Evolutionary conservation across 2,329 filamentous ascomycete species (phyloP), one percentile per base, ranked within the genome.

Genomic region (Colletotrichum orbiculare): DNA sequence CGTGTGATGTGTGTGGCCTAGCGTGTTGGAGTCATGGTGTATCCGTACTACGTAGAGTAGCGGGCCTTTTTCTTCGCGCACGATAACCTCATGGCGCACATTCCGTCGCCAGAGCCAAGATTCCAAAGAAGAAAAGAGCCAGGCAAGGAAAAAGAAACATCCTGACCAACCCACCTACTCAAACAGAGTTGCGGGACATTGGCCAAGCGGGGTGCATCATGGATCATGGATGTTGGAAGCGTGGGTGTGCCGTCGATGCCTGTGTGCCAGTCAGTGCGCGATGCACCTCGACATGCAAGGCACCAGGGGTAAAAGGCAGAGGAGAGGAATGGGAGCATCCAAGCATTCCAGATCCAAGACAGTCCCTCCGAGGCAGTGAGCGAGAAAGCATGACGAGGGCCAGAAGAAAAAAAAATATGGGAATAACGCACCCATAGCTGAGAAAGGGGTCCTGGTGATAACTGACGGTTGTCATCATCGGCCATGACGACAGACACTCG

Each of bases 241-340:
- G n/a, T 35, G 34, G 25, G 25, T 46, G 38, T 25, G 25, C 25
- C 15, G 41, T 43, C 46, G 38, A 53, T 38, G 25, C 57, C 50
- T 33, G 35, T 54, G 45, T 55, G 50, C 39, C 57, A 56, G 57
- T 55, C 50, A 52, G 50, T 56, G 62, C 41, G 46, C 42, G 49
- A 46, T 60, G 38, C 56, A 60, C 46, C 53, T 52, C 46, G 33
- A 17, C 41, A 61, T 65, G 62, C 57, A 65, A 61, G 57, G 62
- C 52, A 65, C 62, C 62, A 65, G 62, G 62, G 62, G 62, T 52
- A 61, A 47, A 17, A 12, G 41, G 4, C 38, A n/a, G 17, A 17
- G 25, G 33, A 35, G 33, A n/a, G 15, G 11, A 54, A 12, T 34
- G 53, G 38, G 17, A 41, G 12, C 9, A 15, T 34, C 12, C 33